phyloP scores from a whole-genome alignment of 2,329 filamentous ascomycete genomes.

The Sclerotinia minor region DNA sequence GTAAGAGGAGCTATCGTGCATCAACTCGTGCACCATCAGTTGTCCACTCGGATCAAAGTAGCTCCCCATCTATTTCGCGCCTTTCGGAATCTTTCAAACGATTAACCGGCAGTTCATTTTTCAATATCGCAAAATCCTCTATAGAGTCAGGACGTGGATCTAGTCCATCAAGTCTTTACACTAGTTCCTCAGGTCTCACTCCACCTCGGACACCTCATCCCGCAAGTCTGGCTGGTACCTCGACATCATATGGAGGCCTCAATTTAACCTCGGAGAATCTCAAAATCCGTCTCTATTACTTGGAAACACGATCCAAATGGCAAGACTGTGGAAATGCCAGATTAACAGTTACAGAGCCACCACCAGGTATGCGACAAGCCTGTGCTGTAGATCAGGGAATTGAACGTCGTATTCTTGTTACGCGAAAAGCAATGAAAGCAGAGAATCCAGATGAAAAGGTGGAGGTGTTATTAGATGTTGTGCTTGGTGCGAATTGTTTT shows the following conservation, averaged over 20 bases:
- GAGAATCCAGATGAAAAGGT: slow-evolving; percentile 26
- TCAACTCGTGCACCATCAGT: slow-evolving; percentile 58
- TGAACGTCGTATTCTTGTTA: slow-evolving; percentile 84
- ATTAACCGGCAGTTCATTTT: slow-evolving; percentile 70
- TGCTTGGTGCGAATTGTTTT: slow-evolving; percentile 35
- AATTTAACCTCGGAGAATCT: slow-evolving; percentile 73
- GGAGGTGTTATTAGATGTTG: slow-evolving; percentile 31
- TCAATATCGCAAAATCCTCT: slow-evolving; percentile 81
- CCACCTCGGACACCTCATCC: slow-evolving; percentile 36
- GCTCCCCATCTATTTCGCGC: slow-evolving; percentile 69
- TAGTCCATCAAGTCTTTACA: slow-evolving; percentile 45
- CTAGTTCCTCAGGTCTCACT: slow-evolving; percentile 46
- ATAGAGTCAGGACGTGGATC: slow-evolving; percentile 54
- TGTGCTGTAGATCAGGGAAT: slow-evolving; percentile 62
- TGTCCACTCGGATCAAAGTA: slow-evolving; percentile 68
- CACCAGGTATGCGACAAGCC: slow-evolving; percentile 58
- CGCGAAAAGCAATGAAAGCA: slow-evolving; percentile 50
- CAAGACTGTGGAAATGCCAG: slow-evolving; percentile 84
- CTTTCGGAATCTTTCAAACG: slow-evolving; percentile 69
- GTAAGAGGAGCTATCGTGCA: slow-evolving; percentile 51
- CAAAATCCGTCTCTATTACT: slow-evolving; percentile 81
- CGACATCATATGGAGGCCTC: slow-evolving; percentile 45
- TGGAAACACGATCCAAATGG: slow-evolving; percentile 79
- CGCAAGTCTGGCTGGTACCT: slow-evolving; percentile 33
- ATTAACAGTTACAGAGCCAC: slow-evolving; percentile 79